Evolutionary conservation across 257 asterid species (phyloP), one percentile per base, ranked within the genome.

Genomic region (Solanum raphanifolium): DNA sequence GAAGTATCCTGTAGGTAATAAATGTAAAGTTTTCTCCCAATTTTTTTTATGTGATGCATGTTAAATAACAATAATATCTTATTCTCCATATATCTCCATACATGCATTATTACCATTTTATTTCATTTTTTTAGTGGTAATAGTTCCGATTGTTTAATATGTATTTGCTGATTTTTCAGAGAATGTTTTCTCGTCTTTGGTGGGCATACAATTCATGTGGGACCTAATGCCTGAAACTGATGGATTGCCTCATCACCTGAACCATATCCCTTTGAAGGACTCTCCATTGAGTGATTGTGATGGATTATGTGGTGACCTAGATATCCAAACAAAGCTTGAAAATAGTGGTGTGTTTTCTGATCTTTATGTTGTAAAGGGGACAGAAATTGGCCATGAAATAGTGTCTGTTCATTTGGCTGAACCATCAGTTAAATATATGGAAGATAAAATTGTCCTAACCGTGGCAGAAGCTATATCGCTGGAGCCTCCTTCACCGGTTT

Each of bases 401-500:
- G 99, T 96, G 87, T 92, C 96, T 76, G 98, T 94, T 84, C 94
- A 88, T 90, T 88, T 96, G 92, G 89, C 91, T 84, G 99, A 95
- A 89, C 96, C 96, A 16, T 92, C 94, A 48, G 87, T 90, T 65
- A 91, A 90, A 88, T 89, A 91, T 85, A 87, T 94, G 93, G 92
- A 76, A 27, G 99, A 96, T 91, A 91, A 94, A 86, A 93, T 96
- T 92, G 92, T 88, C 69, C 90, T 96, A 90, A 96, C 98, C 34
- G 98, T 95, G 55, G 98, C 99, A 65, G 99, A 96, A 94, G 99
- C 98, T 52, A 96, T 96, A 96, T 93, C 98, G 90, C 93, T 96
- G 13, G 93, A 95, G 86, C 99, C 99, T 89, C 94, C 98, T 7
- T 96, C 99, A 9, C 99, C 98, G 62, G 96, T 95, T 36, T 89